A percentile compares a stretch with the other conserved stretches of the same genome.
Evolutionary conservation across 1,284 basidiomycete species (phyloP).

Genomic region (Chondrostereum purpureum): DNA sequence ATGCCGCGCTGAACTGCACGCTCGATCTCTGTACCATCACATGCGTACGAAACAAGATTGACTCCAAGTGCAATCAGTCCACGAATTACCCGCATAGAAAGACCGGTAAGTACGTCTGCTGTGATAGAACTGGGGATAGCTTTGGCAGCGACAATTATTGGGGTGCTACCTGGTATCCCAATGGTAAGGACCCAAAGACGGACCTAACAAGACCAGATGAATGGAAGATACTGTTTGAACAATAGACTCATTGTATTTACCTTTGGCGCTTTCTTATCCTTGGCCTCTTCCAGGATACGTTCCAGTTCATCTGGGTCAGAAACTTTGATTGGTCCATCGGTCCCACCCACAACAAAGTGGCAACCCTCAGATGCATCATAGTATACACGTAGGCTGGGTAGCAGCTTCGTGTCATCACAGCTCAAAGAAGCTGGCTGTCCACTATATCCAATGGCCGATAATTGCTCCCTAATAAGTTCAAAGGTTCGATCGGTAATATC

Average conservation of each 20-base stretch:
- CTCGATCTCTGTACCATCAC: slow-evolving; percentile 25
- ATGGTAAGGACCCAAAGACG: slow-evolving; percentile 20
- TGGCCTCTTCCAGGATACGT: slow-evolving; percentile 9
- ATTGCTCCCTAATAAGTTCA: slow-evolving; percentile 10
- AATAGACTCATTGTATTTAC: slow-evolving; percentile 7
- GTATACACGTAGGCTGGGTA: slow-evolving; percentile 15
- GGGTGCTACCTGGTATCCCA: slow-evolving; percentile 18
- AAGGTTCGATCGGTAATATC: slow-evolving; percentile 17
- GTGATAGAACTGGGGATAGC: slow-evolving; percentile 18
- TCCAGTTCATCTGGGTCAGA: slow-evolving; percentile 13
- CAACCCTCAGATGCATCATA: slow-evolving; percentile 14
- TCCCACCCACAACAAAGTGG: slow-evolving; percentile 20
- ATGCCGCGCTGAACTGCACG: slow-evolving; percentile 17
- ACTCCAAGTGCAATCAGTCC: slow-evolving; percentile 17
- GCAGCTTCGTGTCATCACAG: slow-evolving; percentile 26
- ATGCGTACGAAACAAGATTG: slow-evolving; percentile 20
- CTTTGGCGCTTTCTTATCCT: slow-evolving; percentile 16
- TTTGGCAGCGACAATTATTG: slow-evolving; percentile 22
- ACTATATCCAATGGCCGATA: slow-evolving; percentile 14
- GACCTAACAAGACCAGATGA: slow-evolving; percentile 15
- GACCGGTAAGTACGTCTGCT: slow-evolving; percentile 12
- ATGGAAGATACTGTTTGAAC: slow-evolving; percentile 1
- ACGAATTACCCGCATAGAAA: slow-evolving; percentile 12
- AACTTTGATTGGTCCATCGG: slow-evolving; percentile 15
- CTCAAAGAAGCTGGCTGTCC: slow-evolving; percentile 20